Evolutionary conservation across 768 basidiomycete species (phyloP).

Genomic region (Punctularia strigosozonata): DNA sequence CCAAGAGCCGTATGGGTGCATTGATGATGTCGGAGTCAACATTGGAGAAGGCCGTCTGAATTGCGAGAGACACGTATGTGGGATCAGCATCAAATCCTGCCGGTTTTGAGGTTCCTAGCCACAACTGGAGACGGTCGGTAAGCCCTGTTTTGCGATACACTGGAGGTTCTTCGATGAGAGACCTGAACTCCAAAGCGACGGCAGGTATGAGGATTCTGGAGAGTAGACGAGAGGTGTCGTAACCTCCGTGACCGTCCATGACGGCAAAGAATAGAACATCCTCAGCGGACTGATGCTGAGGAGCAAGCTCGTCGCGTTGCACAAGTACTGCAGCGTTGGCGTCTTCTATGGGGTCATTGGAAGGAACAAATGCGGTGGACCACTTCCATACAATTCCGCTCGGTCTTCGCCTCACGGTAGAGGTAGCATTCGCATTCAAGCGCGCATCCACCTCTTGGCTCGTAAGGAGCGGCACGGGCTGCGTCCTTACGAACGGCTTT

Average conservation of each 20-base stretch:
- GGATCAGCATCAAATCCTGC: slow-evolving; percentile 33
- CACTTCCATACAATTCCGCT: slow-evolving; percentile 60
- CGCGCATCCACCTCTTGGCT: slow-evolving; percentile 42
- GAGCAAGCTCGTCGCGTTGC: slow-evolving; percentile 46
- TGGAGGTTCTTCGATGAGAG: slow-evolving; percentile 29
- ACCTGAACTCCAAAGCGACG: slow-evolving; percentile 63
- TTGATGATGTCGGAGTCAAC: slow-evolving; percentile 80
- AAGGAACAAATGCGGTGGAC: slow-evolving; percentile 66
- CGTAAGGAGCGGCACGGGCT: slow-evolving; percentile 44
- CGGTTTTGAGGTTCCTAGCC: slow-evolving; percentile 20
- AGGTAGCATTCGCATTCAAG: slow-evolving; percentile 40
- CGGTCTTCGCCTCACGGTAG: slow-evolving; percentile 33
- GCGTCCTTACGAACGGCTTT: slow-evolving; percentile 39
- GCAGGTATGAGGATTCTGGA: slow-evolving; percentile 77
- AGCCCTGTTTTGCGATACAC: slow-evolving; percentile 18
- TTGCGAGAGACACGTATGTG: slow-evolving; percentile 45
- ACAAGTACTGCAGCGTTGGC: slow-evolving; percentile 64
- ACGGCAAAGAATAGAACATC: slow-evolving; percentile 80
- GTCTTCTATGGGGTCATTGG: slow-evolving; percentile 92
- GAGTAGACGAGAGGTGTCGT: slow-evolving; percentile 73
- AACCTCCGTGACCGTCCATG: slow-evolving; percentile 87
- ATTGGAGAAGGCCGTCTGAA: slow-evolving; percentile 65
- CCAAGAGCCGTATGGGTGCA: slow-evolving; percentile 65
- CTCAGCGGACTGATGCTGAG: slow-evolving; percentile 41
- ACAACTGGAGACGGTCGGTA: slow-evolving; percentile 25